A percentile compares a stretch with the other conserved stretches of the same genome.
These are phyloP conservation scores for Volvox carteri DNA, from an alignment of 163 green algal genomes.

Conservation along the genomic window DNA sequence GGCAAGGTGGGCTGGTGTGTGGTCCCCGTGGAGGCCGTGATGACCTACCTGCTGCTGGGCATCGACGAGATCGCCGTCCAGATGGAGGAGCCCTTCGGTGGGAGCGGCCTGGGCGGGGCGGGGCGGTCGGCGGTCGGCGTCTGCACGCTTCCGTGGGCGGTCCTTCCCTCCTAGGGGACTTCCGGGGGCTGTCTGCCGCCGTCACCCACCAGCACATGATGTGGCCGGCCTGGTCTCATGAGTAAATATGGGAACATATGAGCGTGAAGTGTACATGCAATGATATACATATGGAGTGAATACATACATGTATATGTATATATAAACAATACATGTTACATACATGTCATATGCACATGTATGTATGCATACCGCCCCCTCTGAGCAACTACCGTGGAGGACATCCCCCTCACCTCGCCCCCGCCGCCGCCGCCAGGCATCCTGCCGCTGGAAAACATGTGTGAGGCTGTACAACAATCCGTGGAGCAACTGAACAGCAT, in stretches of 20 bases:
- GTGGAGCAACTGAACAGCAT: conserved; percentile 50
- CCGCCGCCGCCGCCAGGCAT: conserved; percentile 54
- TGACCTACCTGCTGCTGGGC: conserved; percentile 83
- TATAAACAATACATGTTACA: not conserved
- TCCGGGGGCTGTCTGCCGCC: too few species aligned
- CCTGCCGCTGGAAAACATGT: conserved; percentile 63
- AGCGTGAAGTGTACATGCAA: too few species aligned
- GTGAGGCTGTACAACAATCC: conserved; percentile 50
- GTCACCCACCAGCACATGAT: too few species aligned
- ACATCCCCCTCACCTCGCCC: not conserved
- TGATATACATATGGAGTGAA: not conserved
- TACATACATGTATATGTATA: not conserved
- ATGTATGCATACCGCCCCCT: too few species aligned
- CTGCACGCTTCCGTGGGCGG: too few species aligned
- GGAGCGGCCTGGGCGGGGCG: too few species aligned
- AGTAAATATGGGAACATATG: too few species aligned
- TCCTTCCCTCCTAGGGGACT: too few species aligned
- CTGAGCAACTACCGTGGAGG: too few species aligned
- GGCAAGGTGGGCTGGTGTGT: conserved; percentile 68
- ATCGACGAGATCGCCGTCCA: conserved; percentile 64
- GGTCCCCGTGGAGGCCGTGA: conserved; percentile 73
- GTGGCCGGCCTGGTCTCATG: too few species aligned
- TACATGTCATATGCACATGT: not conserved
- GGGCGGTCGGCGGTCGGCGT: too few species aligned
- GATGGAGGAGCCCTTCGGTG: conserved; percentile 54